Evolutionary conservation across 345 rosid species (phyloP).

Genomic region (Hibiscus syriacus): DNA sequence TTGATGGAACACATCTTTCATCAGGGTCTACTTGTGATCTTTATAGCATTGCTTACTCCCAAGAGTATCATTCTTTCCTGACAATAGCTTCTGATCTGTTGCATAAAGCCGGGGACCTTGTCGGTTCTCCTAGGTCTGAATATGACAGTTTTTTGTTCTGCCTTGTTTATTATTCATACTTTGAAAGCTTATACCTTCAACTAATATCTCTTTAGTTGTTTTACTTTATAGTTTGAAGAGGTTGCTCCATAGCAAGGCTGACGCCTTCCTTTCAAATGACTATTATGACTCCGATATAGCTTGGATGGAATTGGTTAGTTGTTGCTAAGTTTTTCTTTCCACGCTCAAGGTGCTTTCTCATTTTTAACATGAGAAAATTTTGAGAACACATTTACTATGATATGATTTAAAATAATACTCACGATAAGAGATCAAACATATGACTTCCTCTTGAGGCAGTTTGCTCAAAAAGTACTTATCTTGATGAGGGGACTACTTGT

Average conservation of each 20-base stretch:
- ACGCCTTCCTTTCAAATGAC: constrained; percentile 83
- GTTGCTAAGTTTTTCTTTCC: background rate
- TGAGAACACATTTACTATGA: background rate
- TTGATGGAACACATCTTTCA: constrained; percentile 21
- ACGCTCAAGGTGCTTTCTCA: background rate
- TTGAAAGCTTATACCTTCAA: background rate
- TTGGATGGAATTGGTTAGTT: constrained; percentile 94
- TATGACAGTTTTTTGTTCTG: constrained; percentile 8
- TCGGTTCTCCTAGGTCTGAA: constrained; percentile 59
- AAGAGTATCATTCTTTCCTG: constrained; percentile 58
- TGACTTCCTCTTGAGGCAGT: background rate
- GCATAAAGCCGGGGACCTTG: constrained; percentile 77
- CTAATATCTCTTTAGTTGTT: constrained; percentile 15
- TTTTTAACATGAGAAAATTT: background rate
- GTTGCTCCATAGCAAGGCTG: constrained; percentile 78
- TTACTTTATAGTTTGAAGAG: constrained; percentile 62
- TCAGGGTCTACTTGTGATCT: constrained; percentile 39
- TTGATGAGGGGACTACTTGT: background rate
- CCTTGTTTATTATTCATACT: background rate
- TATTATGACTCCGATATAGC: constrained; percentile 88
- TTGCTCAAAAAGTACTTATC: background rate
- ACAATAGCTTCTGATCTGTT: constrained; percentile 57
- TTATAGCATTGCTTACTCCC: constrained; percentile 55
- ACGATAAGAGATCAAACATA: background rate
- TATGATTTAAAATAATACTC: background rate